Evolutionary conservation across 1,139 yeast genomes (phyloP).

Genomic region (Hanseniaspora uvarum): DNA sequence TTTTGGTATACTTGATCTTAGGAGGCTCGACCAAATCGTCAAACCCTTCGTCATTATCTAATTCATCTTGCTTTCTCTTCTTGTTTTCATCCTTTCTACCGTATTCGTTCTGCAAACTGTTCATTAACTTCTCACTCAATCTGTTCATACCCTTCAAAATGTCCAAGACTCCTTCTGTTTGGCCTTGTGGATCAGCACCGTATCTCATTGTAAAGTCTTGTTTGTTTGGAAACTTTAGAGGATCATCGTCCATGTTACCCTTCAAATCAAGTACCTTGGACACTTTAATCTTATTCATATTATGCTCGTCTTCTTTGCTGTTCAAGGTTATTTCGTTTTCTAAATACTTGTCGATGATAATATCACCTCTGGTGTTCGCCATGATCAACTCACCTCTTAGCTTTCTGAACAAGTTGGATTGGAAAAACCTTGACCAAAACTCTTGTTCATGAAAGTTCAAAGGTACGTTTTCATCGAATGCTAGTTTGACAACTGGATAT

Average conservation of each 20-base stretch:
- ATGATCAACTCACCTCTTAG: constrained; percentile 80
- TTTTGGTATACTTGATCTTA: constrained; percentile 46
- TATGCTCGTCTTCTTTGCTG: constrained; percentile 32
- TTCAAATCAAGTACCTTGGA: constrained; percentile 59
- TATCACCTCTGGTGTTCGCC: constrained; percentile 70
- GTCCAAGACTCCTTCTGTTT: constrained; percentile 39
- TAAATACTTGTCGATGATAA: constrained; percentile 72
- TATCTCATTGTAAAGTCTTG: constrained; percentile 87
- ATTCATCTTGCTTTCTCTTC: constrained; percentile 22
- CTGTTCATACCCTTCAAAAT: constrained; percentile 83
- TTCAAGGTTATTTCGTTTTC: constrained; percentile 39
- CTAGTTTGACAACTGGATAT: constrained; percentile 84
- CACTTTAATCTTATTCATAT: constrained; percentile 35
- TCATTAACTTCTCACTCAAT: constrained; percentile 71
- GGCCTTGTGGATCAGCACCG: constrained; percentile 40
- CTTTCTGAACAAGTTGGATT: constrained; percentile 75
- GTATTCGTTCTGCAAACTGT: constrained; percentile 39
- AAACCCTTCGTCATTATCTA: constrained; percentile 12
- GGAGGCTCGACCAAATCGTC: constrained; percentile 39
- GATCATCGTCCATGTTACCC: constrained; percentile 74
- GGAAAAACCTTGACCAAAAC: constrained; percentile 95
- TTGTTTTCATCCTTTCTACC: constrained; percentile 25
- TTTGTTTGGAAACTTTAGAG: constrained; percentile 63
- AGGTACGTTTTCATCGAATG: constrained; percentile 85
- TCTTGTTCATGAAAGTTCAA: constrained; percentile 70